phyloP scores from a whole-genome alignment of 139 green algal genomes.

The Penium margaritaceum region DNA sequence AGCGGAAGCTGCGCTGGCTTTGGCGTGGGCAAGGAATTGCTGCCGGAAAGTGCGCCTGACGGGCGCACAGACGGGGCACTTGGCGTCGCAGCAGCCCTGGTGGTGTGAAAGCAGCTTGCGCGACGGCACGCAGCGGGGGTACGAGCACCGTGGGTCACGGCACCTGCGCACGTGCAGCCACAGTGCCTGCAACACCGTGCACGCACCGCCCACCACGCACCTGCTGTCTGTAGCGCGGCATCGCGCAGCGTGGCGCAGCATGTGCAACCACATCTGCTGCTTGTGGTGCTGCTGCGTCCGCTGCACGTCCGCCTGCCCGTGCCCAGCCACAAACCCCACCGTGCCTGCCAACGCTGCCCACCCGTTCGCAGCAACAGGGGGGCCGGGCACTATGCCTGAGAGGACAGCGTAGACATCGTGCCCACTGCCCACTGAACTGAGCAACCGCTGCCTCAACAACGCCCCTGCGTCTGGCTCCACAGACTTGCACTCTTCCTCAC shows the following conservation, averaged over 20 bases:
- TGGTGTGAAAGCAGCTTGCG: constrained; percentile 89
- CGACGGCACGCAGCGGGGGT: constrained; percentile 70
- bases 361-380: too few species aligned
- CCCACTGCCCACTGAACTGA: too few species aligned
- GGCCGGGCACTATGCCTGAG: too few species aligned
- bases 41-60: constrained; percentile 82
- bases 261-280: constrained; percentile 91
- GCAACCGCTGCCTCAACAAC: too few species aligned
- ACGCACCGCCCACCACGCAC: constrained; percentile 66
- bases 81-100: constrained; percentile 68
- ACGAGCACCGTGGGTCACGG: constrained; percentile 66
- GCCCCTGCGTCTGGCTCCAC: too few species aligned
- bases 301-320: constrained; percentile 16
- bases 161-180: constrained; percentile 85
- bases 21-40: constrained; percentile 44
- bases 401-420: too few species aligned
- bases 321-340: too few species aligned
- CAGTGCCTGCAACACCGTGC: constrained; percentile 71
- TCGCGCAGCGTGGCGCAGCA: constrained; percentile 86
- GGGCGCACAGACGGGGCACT: constrained; percentile 82
- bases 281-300: constrained; percentile 54
- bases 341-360: too few species aligned
- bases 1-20: background rate
- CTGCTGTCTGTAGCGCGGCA: constrained; percentile 64
- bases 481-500: too few species aligned